These are phyloP conservation scores for Cyberlindnera mrakii DNA, from an alignment of 805 yeast genomes.

Conservation along the genomic window DNA sequence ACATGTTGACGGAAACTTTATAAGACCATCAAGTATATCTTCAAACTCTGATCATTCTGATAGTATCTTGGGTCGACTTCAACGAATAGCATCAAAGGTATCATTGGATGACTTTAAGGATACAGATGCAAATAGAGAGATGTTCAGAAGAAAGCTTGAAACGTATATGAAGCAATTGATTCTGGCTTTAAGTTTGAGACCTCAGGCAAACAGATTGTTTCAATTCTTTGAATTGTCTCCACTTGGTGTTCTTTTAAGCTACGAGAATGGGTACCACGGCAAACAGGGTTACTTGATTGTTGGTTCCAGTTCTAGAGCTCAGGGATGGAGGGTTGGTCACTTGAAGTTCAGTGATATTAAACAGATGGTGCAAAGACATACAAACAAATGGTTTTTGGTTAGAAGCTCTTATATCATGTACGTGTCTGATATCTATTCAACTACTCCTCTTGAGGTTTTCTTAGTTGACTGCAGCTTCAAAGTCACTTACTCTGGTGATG, in stretches of 20 bases:
- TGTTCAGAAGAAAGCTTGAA: constrained; percentile 43
- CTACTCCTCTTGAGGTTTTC: constrained; percentile 88
- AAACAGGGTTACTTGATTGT: constrained; percentile 84
- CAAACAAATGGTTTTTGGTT: constrained; percentile 87
- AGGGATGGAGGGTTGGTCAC: constrained; percentile 96
- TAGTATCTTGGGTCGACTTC: constrained; percentile 13
- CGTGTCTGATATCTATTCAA: constrained; percentile 79
- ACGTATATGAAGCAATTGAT: constrained; percentile 61
- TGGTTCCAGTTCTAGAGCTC: constrained; percentile 76
- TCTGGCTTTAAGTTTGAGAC: constrained; percentile 53
- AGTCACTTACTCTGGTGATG: constrained; percentile 42
- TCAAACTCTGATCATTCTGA: constrained; percentile 4
- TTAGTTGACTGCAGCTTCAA: constrained; percentile 75
- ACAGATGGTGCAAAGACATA: constrained; percentile 86
- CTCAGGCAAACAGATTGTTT: constrained; percentile 77
- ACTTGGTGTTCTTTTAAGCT: constrained; percentile 72
- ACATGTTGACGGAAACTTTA: not conserved
- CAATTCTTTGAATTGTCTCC: constrained; percentile 90
- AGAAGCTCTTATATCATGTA: constrained; percentile 80
- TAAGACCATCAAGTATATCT: not conserved
- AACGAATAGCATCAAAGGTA: constrained; percentile 14
- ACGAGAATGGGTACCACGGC: constrained; percentile 77
- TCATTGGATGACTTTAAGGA: constrained; percentile 2
- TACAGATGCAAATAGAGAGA: constrained; percentile 2
- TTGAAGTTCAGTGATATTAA: constrained; percentile 69